Percentiles rank a stretch among this genome's conserved stretches.
Conservation (phyloP, 805 yeast species). For the Myxozyma mucilagina region DNA sequence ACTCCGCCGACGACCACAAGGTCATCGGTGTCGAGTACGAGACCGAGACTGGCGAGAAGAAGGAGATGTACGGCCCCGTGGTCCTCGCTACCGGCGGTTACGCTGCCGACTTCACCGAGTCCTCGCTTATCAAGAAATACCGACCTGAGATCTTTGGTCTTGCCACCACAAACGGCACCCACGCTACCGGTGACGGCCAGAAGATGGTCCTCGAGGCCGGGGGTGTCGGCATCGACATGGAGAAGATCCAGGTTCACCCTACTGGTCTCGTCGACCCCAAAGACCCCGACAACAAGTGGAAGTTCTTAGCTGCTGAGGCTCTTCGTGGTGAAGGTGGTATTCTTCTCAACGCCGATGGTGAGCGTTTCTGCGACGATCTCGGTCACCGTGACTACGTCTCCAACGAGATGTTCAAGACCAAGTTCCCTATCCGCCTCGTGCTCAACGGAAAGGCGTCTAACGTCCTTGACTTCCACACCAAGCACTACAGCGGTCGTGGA, state of each 20-base stretch:
- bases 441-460: conserved; percentile 51
- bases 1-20: conserved; percentile 36
- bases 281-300: conserved; percentile 52
- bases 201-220: conserved; percentile 50
- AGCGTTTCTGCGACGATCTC: conserved; percentile 61
- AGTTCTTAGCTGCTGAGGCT: conserved; percentile 65
- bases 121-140: conserved; percentile 54
- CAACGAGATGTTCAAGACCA: conserved; percentile 53
- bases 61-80: conserved; percentile 53
- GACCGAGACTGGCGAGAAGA: conserved; percentile 34
- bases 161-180: conserved; percentile 62
- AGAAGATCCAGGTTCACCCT: conserved; percentile 67
- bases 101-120: conserved; percentile 59
- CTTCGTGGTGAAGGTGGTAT: conserved; percentile 67
- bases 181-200: conserved; percentile 66
- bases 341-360: conserved; percentile 53
- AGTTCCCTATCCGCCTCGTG: conserved; percentile 50
- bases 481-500: conserved; percentile 57
- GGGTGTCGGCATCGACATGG: conserved; percentile 61
- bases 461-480: conserved; percentile 52
- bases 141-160: conserved; percentile 58
- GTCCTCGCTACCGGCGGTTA: conserved; percentile 66
- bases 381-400: conserved; percentile 62
- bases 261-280: conserved; percentile 61
- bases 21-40: conserved; percentile 50